Percentiles rank a stretch among this genome's conserved stretches.
Evolutionary conservation across 176 grass and related monocot species (phyloP).

Genomic region (Melocanna baccifera): DNA sequence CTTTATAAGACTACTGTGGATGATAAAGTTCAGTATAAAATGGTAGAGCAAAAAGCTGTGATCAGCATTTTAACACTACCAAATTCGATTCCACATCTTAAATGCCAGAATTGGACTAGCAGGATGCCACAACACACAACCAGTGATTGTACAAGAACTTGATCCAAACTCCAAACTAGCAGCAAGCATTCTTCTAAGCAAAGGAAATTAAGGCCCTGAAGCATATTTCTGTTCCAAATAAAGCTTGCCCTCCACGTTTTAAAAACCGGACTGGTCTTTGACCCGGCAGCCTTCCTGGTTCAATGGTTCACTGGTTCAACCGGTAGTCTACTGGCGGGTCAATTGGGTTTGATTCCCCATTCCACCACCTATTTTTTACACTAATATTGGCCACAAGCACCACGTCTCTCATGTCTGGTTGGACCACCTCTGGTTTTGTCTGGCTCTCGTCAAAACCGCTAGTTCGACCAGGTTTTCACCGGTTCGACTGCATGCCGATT

Average conservation of each 20-base stretch:
- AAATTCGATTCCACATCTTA: background rate
- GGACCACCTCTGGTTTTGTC: no score
- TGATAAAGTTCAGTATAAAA: background rate
- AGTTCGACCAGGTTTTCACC: no score
- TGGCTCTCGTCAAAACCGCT: no score
- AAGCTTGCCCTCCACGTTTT: constrained; percentile 3
- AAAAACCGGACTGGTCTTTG: no score
- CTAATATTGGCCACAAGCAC: no score
- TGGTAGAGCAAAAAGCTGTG: background rate
- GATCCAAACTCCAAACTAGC: background rate
- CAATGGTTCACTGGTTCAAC: no score
- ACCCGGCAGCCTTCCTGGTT: no score
- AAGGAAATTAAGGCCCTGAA: background rate
- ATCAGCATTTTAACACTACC: background rate
- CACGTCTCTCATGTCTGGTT: no score
- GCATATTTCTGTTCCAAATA: background rate
- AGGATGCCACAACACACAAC: background rate
- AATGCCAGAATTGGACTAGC: constrained; percentile 9
- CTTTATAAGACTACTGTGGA: background rate
- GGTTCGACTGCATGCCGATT: no score
- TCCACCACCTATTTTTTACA: no score
- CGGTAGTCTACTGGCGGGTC: no score
- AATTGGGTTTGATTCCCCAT: no score
- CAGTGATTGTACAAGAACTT: constrained; percentile 17
- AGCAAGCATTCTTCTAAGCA: background rate